Base-by-base conservation (phyloP, 1,139 yeast species). In the Diutina rugosa region DNA sequence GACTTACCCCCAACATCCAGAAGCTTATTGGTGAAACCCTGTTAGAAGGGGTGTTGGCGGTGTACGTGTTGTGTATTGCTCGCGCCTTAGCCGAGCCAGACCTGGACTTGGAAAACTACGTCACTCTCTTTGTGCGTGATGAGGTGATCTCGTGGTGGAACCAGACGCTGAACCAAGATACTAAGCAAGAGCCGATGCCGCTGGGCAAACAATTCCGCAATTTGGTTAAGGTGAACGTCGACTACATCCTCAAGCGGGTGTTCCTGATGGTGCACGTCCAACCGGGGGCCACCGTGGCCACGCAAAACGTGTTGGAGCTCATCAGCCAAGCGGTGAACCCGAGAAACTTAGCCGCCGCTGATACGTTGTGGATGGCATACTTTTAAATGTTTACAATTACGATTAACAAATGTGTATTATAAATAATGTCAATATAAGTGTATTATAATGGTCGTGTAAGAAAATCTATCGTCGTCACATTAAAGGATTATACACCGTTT, bases 311-410 rank as follows among this genome's bases (percentile, higher is more conserved):
- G 45, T 79, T 93, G 63, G 98, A 93, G 63, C 79, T 93, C 66
- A 90, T 95, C 57, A 87, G 96, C 3, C 95, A 89, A 65, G 98
- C 99, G 5, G 99, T 93, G 14, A 93, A 91, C 66, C 98, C 99
- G 44, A 82, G 97, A 64, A 90, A 90, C 64, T 74, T 95, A 67
- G 98, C 98, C 14, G 84, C 90, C 59, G 87, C 96, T 21, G 99
- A 95, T 65, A 86, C 91, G 38, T 78, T 90, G 61, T 93, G 97
- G 95, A 90, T 93, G 96, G 95, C 99, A 1, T 93, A 90, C 73
- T 80, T 91, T 62, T 87, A 72, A 32, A 8, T 1, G 16, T 45
- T 6, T 16, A 10, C 41, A 35, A 35, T 10, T 10, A 41, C 16
- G 16, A 16, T 16, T 7, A n/a, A 45, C 12, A n/a, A n/a, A 45